Conservation (phyloP, 140 eudicot species). For the Senecio squalidus region DNA sequence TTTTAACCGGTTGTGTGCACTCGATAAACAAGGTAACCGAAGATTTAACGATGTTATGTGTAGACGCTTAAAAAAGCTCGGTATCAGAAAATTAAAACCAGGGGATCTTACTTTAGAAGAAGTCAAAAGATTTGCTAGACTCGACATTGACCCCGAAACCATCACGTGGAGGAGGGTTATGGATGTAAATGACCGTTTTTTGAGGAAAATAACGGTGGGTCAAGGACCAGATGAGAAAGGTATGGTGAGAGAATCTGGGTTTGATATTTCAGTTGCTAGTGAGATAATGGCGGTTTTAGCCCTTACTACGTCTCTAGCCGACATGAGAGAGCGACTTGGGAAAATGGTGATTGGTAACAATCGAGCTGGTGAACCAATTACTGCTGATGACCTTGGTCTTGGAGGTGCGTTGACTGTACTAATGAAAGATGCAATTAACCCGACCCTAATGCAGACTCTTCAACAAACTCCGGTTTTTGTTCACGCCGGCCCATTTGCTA, state of each 20-base stretch:
- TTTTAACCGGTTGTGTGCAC: constrained; percentile 70
- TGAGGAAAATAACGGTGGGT: constrained; percentile 75
- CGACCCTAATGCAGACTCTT: constrained; percentile 94
- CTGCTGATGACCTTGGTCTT: constrained; percentile 90
- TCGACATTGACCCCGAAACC: constrained; percentile 71
- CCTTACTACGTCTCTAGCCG: constrained; percentile 67
- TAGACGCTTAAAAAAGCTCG: constrained; percentile 72
- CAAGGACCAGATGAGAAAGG: constrained; percentile 94
- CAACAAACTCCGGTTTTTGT: constrained; percentile 91
- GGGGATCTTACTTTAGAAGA: constrained; percentile 77
- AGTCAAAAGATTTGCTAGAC: constrained; percentile 65
- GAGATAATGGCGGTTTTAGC: constrained; percentile 96
- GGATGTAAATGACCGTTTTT: constrained; percentile 87
- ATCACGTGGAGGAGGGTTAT: constrained; percentile 92
- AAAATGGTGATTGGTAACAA: constrained; percentile 89
- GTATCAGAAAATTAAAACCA: constrained; percentile 60
- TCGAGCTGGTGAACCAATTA: constrained; percentile 76
- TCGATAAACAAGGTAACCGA: constrained; percentile 65
- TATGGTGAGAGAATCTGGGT: constrained; percentile 83
- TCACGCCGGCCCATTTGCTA: constrained; percentile 93
- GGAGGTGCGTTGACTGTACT: constrained; percentile 87
- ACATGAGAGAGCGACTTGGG: constrained; percentile 88
- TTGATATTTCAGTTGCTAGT: constrained; percentile 88
- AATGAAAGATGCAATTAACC: constrained; percentile 88
- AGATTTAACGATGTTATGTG: constrained; percentile 62